Percentiles rank a stretch among this genome's conserved stretches.
Evolutionary conservation across 257 asterid genomes (phyloP).

Genomic region (Primulina eburnea): DNA sequence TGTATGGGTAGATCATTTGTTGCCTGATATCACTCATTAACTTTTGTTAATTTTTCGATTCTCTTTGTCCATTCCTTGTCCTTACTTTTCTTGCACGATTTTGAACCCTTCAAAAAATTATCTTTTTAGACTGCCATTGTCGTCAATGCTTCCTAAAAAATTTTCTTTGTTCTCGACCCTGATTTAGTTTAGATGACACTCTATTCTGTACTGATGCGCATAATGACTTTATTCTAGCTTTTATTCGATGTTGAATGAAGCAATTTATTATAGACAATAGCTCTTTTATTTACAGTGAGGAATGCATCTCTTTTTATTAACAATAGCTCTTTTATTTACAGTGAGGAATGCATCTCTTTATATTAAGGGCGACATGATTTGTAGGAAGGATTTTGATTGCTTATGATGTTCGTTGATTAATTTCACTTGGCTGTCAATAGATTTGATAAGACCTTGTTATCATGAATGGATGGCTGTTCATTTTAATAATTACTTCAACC

Average conservation of each 20-base stretch:
- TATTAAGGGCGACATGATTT: not conserved
- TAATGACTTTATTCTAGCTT: not conserved
- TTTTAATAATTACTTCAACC: conserved; percentile 4
- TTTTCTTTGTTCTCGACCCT: not conserved
- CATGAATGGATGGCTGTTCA: not conserved
- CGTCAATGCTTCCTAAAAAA: not conserved
- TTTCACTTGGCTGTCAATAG: conserved; percentile 5
- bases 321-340: not conserved
- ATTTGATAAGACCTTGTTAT: not conserved
- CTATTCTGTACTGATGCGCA: not conserved
- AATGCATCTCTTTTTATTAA: not conserved
- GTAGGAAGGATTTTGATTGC: conserved; percentile 9
- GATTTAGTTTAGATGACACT: not conserved
- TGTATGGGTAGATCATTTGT: conserved; percentile 9
- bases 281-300: not conserved
- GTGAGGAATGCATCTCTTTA: not conserved
- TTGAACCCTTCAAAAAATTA: not conserved
- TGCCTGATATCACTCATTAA: conserved; percentile 1
- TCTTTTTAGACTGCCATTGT: not conserved
- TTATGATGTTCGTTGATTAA: conserved; percentile 1
- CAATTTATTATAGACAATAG: not conserved
- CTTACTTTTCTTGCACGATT: not conserved
- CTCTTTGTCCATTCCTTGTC: not conserved
- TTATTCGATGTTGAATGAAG: not conserved
- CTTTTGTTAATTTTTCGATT: not conserved